Evolutionary conservation across 2,329 filamentous ascomycete genomes (phyloP), one percentile per base, ranked within the genome.

Genomic region (Fusarium sp.): DNA sequence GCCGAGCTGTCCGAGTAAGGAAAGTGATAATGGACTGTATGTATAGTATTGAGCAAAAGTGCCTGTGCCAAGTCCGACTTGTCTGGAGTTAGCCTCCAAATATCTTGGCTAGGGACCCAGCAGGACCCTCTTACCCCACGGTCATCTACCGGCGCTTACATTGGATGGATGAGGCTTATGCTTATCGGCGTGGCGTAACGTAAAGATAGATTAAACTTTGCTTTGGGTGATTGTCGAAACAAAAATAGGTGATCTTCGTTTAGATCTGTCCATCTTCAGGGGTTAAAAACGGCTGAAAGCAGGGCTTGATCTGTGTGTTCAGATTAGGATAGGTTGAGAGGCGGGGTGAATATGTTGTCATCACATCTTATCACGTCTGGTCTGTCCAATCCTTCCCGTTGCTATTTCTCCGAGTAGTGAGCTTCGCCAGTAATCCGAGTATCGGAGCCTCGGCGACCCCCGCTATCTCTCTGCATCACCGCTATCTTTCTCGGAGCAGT

Each of bases 1-100:
- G 71, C 49, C 69, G 68, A 64, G 22, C 32, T 45, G 58, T 70
- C 71, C 71, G 29, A 69, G 66, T 65, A 74, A 55, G 71, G 71
- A 70, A 73, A 73, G 71, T 73, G 73, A 59, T 68, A 67, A 38
- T 56, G 48, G 40, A 24, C 13, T 53, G 47, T 43, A 56, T 53
- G 47, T 43, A 56, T 56, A 65, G 64, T 56, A 65, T 25, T 29
- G 34, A 52, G 64, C 59, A 67, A 63, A 70, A 62, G 51, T 63
- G 45, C 67, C 58, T 67, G 54, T 64, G 62, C 57, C 67, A 67
- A 63, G 63, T 63, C 57, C 41, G 25, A 63, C 44, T 48, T 56
- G 44, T 62, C 53, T 46, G 24, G 27, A 58, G 44, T 44, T 67
- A 49, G 62, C 30, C 49, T 63, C 52, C 22, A 55, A 65, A 45